A percentile compares a stretch with the other conserved stretches of the same genome.
Conservation (phyloP, 1,284 basidiomycete genomes). For the Peniophora sp. region DNA sequence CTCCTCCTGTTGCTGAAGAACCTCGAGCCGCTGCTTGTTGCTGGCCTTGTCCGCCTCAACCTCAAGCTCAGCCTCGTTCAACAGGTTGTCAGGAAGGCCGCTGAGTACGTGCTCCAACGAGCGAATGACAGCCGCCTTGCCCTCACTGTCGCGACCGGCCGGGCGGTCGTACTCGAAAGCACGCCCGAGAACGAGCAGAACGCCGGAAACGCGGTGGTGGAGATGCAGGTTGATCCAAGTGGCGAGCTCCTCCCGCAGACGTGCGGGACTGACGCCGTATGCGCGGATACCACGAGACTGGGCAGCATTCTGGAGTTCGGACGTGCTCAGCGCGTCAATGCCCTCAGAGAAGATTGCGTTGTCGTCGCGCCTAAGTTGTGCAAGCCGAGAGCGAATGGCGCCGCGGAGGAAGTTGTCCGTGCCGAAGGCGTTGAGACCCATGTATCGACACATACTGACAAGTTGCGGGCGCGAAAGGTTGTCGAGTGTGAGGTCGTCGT, state of each 20-base stretch:
- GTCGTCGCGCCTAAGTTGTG: slow-evolving; percentile 87
- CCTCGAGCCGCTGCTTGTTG: slow-evolving; percentile 97
- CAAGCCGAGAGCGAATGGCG: slow-evolving; percentile 81
- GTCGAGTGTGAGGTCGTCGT: slow-evolving; percentile 96
- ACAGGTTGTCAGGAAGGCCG: slow-evolving; percentile 89
- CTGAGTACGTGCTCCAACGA: slow-evolving; percentile 88
- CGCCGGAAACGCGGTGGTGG: slow-evolving; percentile 84
- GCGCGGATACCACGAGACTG: slow-evolving; percentile 94
- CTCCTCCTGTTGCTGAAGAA: slow-evolving; percentile 96
- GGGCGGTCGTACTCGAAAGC: slow-evolving; percentile 92
- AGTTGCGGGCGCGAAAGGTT: slow-evolving; percentile 96
- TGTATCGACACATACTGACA: slow-evolving; percentile 94
- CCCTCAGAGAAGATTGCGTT: slow-evolving; percentile 88
- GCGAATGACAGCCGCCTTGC: slow-evolving; percentile 67
- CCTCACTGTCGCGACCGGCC: slow-evolving; percentile 66
- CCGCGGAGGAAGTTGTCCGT: slow-evolving; percentile 98
- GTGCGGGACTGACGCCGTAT: slow-evolving; percentile 73
- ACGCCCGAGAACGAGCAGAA: slow-evolving; percentile 85
- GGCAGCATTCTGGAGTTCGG: slow-evolving; percentile 89
- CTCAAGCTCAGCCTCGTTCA: slow-evolving; percentile 95
- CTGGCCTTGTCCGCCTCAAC: slow-evolving; percentile 90
- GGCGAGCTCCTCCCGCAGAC: slow-evolving; percentile 81
- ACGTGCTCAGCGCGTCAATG: slow-evolving; percentile 82
- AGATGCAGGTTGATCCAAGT: slow-evolving; percentile 95
- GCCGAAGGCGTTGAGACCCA: slow-evolving; percentile 97